Evolutionary conservation across 768 basidiomycete genomes (phyloP).

Genomic region (Trametes cinnabarina): DNA sequence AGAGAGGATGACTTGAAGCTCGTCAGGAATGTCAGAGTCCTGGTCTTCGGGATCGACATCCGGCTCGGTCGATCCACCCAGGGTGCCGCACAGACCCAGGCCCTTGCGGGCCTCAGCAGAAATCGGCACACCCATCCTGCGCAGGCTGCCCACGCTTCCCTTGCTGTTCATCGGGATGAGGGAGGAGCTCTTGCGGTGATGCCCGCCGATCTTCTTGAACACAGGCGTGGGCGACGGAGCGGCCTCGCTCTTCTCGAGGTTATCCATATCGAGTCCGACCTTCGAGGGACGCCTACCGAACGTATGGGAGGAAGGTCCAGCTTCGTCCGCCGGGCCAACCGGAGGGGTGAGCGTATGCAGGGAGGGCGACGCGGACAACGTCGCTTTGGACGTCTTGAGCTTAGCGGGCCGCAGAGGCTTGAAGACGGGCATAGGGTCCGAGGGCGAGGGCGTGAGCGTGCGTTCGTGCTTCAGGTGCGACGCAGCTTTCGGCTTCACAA

Average conservation of each 20-base stretch:
- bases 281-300: slow-evolving; percentile 38
- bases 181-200: slow-evolving; percentile 27
- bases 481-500: slow-evolving; percentile 25
- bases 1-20: slow-evolving; percentile 62
- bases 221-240: slow-evolving; percentile 34
- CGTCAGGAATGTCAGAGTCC: slow-evolving; percentile 80
- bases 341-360: slow-evolving; percentile 29
- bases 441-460: slow-evolving; percentile 56
- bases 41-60: slow-evolving; percentile 57
- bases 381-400: slow-evolving; percentile 23
- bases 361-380: slow-evolving; percentile 25
- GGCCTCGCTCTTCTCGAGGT: slow-evolving; percentile 19
- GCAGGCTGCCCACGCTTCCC: slow-evolving; percentile 20
- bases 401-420: slow-evolving; percentile 55
- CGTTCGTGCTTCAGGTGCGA: slow-evolving; percentile 45
- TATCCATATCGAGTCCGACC: slow-evolving; percentile 20
- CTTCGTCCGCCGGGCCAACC: slow-evolving; percentile 23
- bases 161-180: slow-evolving; percentile 22
- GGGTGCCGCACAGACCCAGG: slow-evolving; percentile 65
- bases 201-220: slow-evolving; percentile 30
- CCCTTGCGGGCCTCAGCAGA: slow-evolving; percentile 50
- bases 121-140: slow-evolving; percentile 36
- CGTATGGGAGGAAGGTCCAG: slow-evolving; percentile 41
- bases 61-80: slow-evolving; percentile 54
- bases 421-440: slow-evolving; percentile 59